Conservation (phyloP, 1,284 basidiomycete species). For the Leccinum fuscescens region DNA sequence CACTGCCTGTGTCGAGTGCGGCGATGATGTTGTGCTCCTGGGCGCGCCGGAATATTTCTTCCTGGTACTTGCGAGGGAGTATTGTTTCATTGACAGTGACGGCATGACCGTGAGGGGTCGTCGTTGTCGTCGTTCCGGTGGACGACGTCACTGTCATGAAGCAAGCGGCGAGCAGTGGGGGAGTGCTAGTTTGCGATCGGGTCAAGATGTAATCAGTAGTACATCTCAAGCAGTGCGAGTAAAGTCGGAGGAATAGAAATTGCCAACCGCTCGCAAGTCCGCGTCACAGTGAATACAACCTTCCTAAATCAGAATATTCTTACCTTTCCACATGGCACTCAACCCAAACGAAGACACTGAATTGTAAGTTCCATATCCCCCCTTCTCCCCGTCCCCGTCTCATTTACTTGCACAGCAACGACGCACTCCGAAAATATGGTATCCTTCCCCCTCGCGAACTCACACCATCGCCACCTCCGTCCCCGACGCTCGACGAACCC, state of each 20-base stretch:
- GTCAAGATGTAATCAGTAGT: slow-evolving; percentile 20
- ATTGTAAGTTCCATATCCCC: slow-evolving; percentile 59
- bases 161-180: slow-evolving; percentile 15
- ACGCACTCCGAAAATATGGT: slow-evolving; percentile 87
- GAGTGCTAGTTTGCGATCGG: slow-evolving; percentile 15
- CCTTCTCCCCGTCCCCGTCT: slow-evolving; percentile 1
- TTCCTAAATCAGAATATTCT: slow-evolving; percentile 24
- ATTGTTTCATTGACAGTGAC: slow-evolving; percentile 34
- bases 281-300: slow-evolving; percentile 31
- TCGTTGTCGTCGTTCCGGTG: slow-evolving; percentile 14
- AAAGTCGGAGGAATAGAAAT: slow-evolving; percentile 5
- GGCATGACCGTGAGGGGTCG: slow-evolving; percentile 26
- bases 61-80: slow-evolving; percentile 59
- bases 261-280: slow-evolving; percentile 23
- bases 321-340: slow-evolving; percentile 48
- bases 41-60: slow-evolving; percentile 75
- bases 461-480: slow-evolving; percentile 71
- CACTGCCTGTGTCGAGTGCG: slow-evolving; percentile 73
- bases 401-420: slow-evolving; percentile 61
- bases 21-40: slow-evolving; percentile 73
- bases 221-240: slow-evolving; percentile 16
- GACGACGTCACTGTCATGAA: slow-evolving; percentile 28
- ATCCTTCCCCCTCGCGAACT: slow-evolving; percentile 80
- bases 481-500: slow-evolving; percentile 57
- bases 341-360: slow-evolving; percentile 91